Evolutionary conservation across 441 rosid species (phyloP).

Genomic region (Populus hybrid): DNA sequence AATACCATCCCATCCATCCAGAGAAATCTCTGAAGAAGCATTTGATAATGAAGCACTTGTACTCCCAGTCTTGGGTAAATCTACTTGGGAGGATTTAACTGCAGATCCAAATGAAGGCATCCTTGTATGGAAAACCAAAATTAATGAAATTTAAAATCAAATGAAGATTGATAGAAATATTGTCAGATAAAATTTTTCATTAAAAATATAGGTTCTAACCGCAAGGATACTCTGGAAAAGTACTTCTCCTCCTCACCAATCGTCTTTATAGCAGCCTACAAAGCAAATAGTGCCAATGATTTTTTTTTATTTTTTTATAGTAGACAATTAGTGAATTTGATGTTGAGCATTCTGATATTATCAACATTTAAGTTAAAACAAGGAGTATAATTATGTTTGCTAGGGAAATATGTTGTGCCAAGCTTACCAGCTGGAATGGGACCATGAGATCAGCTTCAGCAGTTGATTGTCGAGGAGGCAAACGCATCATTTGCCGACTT

Average conservation of each 20-base stretch:
- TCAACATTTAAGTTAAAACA: constrained; percentile 10
- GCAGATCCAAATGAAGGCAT: constrained; percentile 87
- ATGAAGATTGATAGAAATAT: not conserved
- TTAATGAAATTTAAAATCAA: constrained; percentile 4
- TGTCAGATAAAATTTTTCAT: constrained; percentile 11
- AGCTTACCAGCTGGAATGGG: constrained; percentile 91
- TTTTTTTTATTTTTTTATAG: not conserved
- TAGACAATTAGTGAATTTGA: constrained; percentile 1
- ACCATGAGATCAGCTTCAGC: constrained; percentile 98
- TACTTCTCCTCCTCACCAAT: constrained; percentile 91
- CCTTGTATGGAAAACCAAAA: constrained; percentile 38
- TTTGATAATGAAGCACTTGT: constrained; percentile 33
- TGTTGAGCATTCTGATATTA: constrained; percentile 9
- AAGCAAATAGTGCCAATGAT: constrained; percentile 23
- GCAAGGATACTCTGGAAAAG: constrained; percentile 78
- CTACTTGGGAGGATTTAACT: constrained; percentile 66
- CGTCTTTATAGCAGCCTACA: constrained; percentile 94
- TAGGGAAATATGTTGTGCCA: constrained; percentile 14
- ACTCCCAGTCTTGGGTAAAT: constrained; percentile 52
- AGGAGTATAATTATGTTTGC: constrained; percentile 9
- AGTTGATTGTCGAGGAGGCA: constrained; percentile 95
- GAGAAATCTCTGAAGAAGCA: constrained; percentile 51
- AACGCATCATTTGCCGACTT: constrained; percentile 91
- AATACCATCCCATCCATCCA: constrained; percentile 96
- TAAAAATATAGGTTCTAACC: constrained; percentile 42